Percentiles rank a stretch among this genome's conserved stretches.
Evolutionary conservation across 306 rosid genomes (phyloP).

Genomic region (Amphicarpaea edgeworthii): DNA sequence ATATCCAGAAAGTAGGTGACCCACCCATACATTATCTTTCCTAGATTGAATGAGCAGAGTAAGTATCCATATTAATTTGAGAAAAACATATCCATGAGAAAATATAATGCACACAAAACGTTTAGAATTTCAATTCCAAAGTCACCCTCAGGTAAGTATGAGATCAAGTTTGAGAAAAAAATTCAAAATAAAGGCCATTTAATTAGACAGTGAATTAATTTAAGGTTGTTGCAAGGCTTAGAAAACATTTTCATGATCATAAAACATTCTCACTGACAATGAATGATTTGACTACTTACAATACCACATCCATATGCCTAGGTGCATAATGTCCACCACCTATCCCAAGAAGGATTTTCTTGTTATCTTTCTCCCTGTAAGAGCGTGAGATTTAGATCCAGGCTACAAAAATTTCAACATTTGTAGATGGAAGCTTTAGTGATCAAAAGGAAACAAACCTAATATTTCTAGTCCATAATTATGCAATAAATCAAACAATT

Average conservation of each 20-base stretch:
- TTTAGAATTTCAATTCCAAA: neutral
- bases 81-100: neutral
- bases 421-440: slow-evolving; percentile 1
- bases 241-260: no score
- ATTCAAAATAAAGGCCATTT: neutral
- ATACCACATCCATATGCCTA: slow-evolving; percentile 86
- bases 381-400: slow-evolving; percentile 32
- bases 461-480: slow-evolving; percentile 1
- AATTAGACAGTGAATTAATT: slow-evolving; percentile 8
- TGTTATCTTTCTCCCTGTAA: slow-evolving; percentile 71
- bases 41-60: slow-evolving; percentile 53
- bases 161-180: slow-evolving; percentile 6
- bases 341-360: slow-evolving; percentile 86
- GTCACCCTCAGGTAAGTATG: slow-evolving; percentile 4
- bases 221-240: no score
- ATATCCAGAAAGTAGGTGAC: slow-evolving; percentile 97
- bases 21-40: slow-evolving; percentile 95
- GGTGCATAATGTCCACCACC: slow-evolving; percentile 98
- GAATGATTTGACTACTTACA: slow-evolving; percentile 57
- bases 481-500: slow-evolving; percentile 17
- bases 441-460: slow-evolving; percentile 33
- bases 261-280: slow-evolving; percentile 16
- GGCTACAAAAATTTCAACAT: slow-evolving; percentile 22
- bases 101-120: neutral
- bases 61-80: slow-evolving; percentile 33